Conservation (phyloP, 176 grass and related monocot genomes). For the Aegilops sharonensis region DNA sequence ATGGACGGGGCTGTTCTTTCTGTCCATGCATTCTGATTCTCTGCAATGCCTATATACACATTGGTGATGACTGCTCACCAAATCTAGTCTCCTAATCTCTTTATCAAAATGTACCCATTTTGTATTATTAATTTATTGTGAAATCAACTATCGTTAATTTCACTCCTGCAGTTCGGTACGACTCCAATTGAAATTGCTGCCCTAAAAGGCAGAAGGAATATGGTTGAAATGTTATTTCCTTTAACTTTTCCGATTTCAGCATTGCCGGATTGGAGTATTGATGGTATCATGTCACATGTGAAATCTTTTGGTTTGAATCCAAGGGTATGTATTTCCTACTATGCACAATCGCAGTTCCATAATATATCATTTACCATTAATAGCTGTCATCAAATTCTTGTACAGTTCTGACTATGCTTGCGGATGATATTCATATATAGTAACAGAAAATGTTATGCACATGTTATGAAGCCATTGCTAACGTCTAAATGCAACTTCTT, state of each 20-base stretch:
- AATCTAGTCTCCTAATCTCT: background rate
- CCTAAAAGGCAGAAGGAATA: background rate
- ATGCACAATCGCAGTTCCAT: background rate
- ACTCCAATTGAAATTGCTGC: conserved; percentile 19
- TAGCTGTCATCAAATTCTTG: background rate
- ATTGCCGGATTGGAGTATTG: conserved; percentile 27
- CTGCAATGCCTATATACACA: too few relatives aligned
- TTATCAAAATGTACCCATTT: background rate
- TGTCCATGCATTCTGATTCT: too few relatives aligned
- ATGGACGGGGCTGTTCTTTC: too few relatives aligned
- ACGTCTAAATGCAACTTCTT: background rate
- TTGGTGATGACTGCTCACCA: too few relatives aligned
- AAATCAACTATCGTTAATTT: background rate
- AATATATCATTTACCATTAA: background rate
- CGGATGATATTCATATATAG: background rate
- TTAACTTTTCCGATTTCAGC: conserved; percentile 9
- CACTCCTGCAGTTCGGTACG: background rate
- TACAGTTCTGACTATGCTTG: background rate
- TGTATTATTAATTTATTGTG: background rate
- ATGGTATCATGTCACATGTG: conserved; percentile 20
- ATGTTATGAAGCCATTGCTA: background rate
- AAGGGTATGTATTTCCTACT: background rate
- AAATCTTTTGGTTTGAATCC: conserved; percentile 6
- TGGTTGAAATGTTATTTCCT: conserved; percentile 29
- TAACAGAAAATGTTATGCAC: background rate